These are phyloP conservation scores for Wallemia mellicola DNA, from an alignment of 1,284 basidiomycete species.

Conservation along the genomic window DNA sequence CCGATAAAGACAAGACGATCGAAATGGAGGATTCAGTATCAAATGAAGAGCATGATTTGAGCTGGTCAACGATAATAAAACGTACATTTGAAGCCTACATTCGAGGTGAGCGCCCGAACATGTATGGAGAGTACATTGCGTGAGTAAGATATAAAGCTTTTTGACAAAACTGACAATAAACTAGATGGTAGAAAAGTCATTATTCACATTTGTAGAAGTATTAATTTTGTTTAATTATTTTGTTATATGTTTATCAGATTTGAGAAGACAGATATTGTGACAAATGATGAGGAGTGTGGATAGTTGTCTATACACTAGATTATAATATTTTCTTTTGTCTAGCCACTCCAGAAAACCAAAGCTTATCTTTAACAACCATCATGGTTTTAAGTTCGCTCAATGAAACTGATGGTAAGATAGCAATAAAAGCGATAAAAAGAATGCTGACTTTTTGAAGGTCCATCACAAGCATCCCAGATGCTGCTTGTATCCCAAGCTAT, in stretches of 20 bases:
- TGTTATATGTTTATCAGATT: neutral
- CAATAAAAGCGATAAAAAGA: neutral
- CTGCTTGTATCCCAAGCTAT: conserved; percentile 81
- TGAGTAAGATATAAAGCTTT: conserved; percentile 7
- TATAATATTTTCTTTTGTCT: neutral
- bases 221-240: neutral
- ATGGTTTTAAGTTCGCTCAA: neutral
- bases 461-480: conserved; percentile 60
- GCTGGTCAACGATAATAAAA: conserved; percentile 71
- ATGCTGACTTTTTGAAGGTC: conserved; percentile 1
- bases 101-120: conserved; percentile 57
- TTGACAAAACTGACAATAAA: neutral
- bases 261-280: neutral
- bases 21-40: conserved; percentile 12
- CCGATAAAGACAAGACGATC: conserved; percentile 7
- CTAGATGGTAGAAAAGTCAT: neutral
- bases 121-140: conserved; percentile 52
- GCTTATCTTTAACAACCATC: neutral
- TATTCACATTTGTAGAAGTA: neutral
- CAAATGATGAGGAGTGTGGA: neutral
- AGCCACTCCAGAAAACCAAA: neutral
- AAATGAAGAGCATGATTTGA: conserved; percentile 32
- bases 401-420: neutral
- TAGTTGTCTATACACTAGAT: neutral
- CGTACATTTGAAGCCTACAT: conserved; percentile 68